Base-by-base conservation (phyloP, 768 basidiomycete species). In the Hemileccinum impolitum region DNA sequence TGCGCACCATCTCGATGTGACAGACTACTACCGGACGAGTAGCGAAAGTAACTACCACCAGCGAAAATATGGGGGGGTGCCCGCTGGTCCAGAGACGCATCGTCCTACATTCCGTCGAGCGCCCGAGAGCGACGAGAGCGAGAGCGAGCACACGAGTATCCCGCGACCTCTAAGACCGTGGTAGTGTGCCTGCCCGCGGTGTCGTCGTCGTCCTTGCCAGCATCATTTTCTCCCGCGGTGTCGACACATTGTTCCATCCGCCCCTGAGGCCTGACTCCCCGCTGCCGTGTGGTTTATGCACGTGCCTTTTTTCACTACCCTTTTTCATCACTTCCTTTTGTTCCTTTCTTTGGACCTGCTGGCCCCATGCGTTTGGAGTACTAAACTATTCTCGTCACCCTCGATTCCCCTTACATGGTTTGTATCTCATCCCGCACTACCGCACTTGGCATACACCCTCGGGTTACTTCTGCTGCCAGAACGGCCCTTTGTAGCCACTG, bases 111-210 rank as follows among this genome's bases (percentile, higher is more conserved):
- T 56, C 51, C 65, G 62, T 34, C 65, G 60, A 28, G 58, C 60
- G 3, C 50, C 32, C 10, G 56, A 63, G 57, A 65, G 60, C 36
- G 63, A 63, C 44, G 74, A 74, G 50, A 70, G 70, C 39, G 75
- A 75, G 54, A 64, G 52, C 47, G 70, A 73, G 47, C 60, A 36
- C 18, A n/a, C 34, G 2, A 61, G 39, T 35, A 43, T 65, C 28
- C 59, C 52, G 39, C 70, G 70, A 36, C 76, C 76, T 4, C 63
- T 74, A 38, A 64, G 78, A 32, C 77, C 77, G 52, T 79, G 78
- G 78, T 78, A 64, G 65, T 15, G 5, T 42, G 25, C 35, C 39
- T 17, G 35, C 34, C 35, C 14, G 25, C 28, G 17, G 38, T 25
- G 37, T 19, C 40, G 37, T 19, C 43, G 25, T 39, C 28, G n/a